Evolutionary conservation across 306 rosid genomes (phyloP).

Genomic region (Begonia loranthoides): DNA sequence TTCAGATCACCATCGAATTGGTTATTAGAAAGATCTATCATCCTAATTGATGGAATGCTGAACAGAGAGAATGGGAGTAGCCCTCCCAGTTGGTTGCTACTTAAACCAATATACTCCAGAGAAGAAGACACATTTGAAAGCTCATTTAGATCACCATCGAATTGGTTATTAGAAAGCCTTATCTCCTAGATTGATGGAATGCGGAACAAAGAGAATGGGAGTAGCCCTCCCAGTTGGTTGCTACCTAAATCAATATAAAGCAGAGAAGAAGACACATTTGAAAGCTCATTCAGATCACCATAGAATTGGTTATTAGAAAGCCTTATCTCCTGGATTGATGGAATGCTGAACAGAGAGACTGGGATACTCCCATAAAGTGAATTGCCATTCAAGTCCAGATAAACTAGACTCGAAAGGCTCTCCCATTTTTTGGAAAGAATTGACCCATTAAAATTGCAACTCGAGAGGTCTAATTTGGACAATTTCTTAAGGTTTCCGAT

Average conservation of each 20-base stretch:
- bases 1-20: conserved; percentile 6
- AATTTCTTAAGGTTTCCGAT: conserved; percentile 10
- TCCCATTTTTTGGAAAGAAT: conserved; percentile 20
- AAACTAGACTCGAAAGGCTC: conserved; percentile 10
- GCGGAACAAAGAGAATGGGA: conserved; percentile 11
- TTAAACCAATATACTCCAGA: conserved; percentile 28
- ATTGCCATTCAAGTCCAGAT: conserved; percentile 14
- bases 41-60: conserved; percentile 7
- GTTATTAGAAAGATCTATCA: conserved; percentile 11
- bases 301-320: conserved; percentile 12
- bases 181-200: conserved; percentile 10
- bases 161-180: conserved; percentile 9
- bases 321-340: conserved; percentile 3
- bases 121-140: background rate
- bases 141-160: conserved; percentile 8
- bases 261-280: too few relatives aligned
- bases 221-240: conserved; percentile 40
- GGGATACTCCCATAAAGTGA: conserved; percentile 17
- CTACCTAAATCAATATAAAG: conserved; percentile 34
- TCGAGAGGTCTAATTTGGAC: conserved; percentile 3
- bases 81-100: conserved; percentile 36
- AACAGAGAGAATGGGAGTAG: conserved; percentile 20
- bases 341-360: conserved; percentile 10
- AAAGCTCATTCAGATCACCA: conserved; percentile 8
- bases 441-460: conserved; percentile 9